phyloP scores from a whole-genome alignment of 139 green algal genomes.

The Tetradesmus lagerheimii region DNA sequence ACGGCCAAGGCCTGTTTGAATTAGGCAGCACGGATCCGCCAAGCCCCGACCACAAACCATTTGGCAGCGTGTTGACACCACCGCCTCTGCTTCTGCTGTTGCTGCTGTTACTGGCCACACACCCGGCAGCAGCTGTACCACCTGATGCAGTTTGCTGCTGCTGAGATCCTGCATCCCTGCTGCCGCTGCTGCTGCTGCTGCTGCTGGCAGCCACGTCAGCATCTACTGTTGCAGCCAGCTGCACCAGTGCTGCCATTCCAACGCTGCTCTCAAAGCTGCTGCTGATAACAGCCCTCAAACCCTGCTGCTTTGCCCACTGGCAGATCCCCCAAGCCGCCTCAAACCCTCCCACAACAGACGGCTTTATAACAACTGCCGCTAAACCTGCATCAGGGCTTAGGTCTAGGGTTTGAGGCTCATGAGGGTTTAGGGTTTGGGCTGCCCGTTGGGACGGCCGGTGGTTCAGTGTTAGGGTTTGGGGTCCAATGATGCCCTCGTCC shows the following conservation, averaged over 20 bases:
- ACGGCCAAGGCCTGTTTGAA: neutral
- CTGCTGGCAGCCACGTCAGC: neutral
- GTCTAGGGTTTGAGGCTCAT: neutral
- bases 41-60: constrained; percentile 28
- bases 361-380: constrained; percentile 85
- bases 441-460: neutral
- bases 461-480: neutral
- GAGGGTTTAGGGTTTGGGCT: neutral
- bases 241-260: constrained; percentile 68
- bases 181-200: neutral
- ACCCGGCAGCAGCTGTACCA: neutral
- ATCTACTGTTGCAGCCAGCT: constrained; percentile 75
- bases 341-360: constrained; percentile 78
- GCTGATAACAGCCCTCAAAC: constrained; percentile 76
- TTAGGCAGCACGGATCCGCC: constrained; percentile 6
- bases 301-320: constrained; percentile 50
- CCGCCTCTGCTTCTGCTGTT: neutral
- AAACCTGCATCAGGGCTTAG: neutral
- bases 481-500: constrained; percentile 72
- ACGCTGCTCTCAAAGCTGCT: constrained; percentile 85
- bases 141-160: neutral
- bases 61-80: constrained; percentile 17
- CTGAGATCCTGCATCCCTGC: constrained; percentile 47
- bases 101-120: neutral
- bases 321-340: constrained; percentile 64